phyloP scores from a whole-genome alignment of 352 stramenopile genomes.

The Pseudoperonospora humuli region DNA sequence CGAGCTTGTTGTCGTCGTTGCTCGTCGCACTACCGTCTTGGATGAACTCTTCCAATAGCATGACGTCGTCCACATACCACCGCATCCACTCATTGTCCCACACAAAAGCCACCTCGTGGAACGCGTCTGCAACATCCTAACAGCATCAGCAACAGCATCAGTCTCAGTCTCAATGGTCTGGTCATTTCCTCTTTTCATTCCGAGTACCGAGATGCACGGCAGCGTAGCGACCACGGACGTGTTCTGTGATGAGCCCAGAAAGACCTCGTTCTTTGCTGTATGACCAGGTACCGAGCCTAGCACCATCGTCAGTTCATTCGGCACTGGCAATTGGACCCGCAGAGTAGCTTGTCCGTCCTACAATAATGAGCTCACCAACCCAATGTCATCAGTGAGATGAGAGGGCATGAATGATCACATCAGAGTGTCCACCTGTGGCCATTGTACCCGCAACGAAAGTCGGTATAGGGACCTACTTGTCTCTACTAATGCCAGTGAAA shows the following conservation, averaged over 20 bases:
- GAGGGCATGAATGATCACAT: background rate
- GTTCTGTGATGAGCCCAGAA: slow-evolving; percentile 25
- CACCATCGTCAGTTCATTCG: slow-evolving; percentile 16
- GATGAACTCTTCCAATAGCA: slow-evolving; percentile 43
- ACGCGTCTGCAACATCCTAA: slow-evolving; percentile 24
- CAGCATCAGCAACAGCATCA: background rate
- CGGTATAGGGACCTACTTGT: slow-evolving; percentile 10
- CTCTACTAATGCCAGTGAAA: slow-evolving; percentile 8
- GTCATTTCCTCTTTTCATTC: background rate
- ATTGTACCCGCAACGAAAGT: slow-evolving; percentile 17
- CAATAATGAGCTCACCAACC: background rate
- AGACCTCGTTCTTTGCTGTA: slow-evolving; percentile 14
- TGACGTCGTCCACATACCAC: slow-evolving; percentile 43
- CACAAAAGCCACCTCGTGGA: slow-evolving; percentile 31
- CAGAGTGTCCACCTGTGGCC: slow-evolving; percentile 17
- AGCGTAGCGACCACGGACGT: slow-evolving; percentile 27
- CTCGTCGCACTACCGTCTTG: background rate
- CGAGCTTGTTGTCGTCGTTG: background rate
- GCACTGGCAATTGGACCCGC: slow-evolving; percentile 17
- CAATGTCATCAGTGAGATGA: background rate
- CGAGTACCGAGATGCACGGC: slow-evolving; percentile 30
- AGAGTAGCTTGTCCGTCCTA: slow-evolving; percentile 22
- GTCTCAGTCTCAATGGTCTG: background rate
- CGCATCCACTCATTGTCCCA: slow-evolving; percentile 50
- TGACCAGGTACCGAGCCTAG: slow-evolving; percentile 12